phyloP scores from a whole-genome alignment of 208 protist genomes.

The Herpetomonas samuelpessoai region DNA sequence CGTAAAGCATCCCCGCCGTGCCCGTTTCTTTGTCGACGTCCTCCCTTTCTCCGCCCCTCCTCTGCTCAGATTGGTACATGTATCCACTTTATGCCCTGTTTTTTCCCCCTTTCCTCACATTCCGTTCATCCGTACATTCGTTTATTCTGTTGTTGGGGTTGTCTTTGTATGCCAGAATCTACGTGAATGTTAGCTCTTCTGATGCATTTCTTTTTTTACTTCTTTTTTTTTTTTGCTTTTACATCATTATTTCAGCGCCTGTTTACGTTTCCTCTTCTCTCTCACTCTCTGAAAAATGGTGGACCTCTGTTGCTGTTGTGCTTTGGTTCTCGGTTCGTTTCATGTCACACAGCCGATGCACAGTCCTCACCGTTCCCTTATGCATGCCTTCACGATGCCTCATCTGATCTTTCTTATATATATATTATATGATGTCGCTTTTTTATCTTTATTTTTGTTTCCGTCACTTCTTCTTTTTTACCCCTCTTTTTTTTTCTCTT shows the following conservation, averaged over 20 bases:
- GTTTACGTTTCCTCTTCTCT: no score
- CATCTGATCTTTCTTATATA: slow-evolving; percentile 3
- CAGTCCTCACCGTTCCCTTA: no score
- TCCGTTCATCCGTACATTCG: not conserved
- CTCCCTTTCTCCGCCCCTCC: no score
- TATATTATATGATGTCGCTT: slow-evolving; percentile 6
- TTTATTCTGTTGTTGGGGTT: not conserved
- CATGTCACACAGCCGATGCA: no score
- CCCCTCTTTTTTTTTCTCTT: slow-evolving; percentile 9
- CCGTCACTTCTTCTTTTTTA: not conserved
- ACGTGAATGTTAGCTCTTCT: not conserved
- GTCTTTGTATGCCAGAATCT: not conserved
- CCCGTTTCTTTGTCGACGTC: no score
- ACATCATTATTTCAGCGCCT: not conserved
- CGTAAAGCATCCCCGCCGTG: no score
- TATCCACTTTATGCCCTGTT: not conserved
- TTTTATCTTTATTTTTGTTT: slow-evolving; percentile 8
- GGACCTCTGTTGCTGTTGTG: no score
- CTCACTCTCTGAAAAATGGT: no score
- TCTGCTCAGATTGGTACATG: no score
- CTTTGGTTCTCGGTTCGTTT: no score
- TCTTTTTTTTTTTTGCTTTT: slow-evolving; percentile 14
- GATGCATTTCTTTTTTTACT: slow-evolving; percentile 1
- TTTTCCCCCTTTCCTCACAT: not conserved
- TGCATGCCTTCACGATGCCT: not conserved